A percentile compares a stretch with the other conserved stretches of the same genome.
Evolutionary conservation across 1,284 basidiomycete genomes (phyloP).

Genomic region (Caloboletus firmus): DNA sequence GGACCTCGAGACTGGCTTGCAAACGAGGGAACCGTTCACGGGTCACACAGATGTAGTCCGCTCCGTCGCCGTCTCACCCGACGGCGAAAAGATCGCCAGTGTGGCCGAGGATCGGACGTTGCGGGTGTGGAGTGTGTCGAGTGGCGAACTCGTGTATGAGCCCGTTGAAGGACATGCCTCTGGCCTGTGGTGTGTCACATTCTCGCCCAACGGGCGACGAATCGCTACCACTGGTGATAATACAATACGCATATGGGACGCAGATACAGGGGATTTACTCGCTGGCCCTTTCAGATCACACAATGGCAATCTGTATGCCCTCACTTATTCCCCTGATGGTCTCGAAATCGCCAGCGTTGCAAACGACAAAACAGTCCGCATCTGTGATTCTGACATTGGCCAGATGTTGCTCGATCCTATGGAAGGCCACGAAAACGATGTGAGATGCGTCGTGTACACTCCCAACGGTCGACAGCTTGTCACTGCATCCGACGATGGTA

Average conservation of each 20-base stretch:
- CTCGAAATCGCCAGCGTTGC: slow-evolving; percentile 35
- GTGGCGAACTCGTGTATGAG: slow-evolving; percentile 25
- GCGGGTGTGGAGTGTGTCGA: slow-evolving; percentile 31
- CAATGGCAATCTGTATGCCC: slow-evolving; percentile 33
- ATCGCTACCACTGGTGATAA: slow-evolving; percentile 37
- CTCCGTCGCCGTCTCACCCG: slow-evolving; percentile 32
- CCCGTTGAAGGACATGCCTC: slow-evolving; percentile 31
- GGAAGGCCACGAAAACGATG: slow-evolving; percentile 33
- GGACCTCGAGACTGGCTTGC: slow-evolving; percentile 25
- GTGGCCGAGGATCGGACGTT: slow-evolving; percentile 33
- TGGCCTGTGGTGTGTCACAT: slow-evolving; percentile 33
- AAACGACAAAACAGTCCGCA: slow-evolving; percentile 30
- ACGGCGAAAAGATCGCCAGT: slow-evolving; percentile 29
- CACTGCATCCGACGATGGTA: slow-evolving; percentile 32
- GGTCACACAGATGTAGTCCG: slow-evolving; percentile 35
- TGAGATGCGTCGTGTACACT: slow-evolving; percentile 31
- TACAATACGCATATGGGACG: slow-evolving; percentile 36
- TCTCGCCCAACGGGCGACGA: slow-evolving; percentile 34
- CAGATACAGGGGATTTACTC: slow-evolving; percentile 28
- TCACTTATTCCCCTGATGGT: slow-evolving; percentile 35
- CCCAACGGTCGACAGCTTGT: slow-evolving; percentile 30
- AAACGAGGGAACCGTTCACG: slow-evolving; percentile 16
- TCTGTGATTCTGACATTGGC: slow-evolving; percentile 36
- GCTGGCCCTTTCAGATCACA: slow-evolving; percentile 33
- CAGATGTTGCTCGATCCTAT: slow-evolving; percentile 29